Percentiles rank a stretch among this genome's conserved stretches.
These are phyloP conservation scores for Onygenales sp. DNA, from an alignment of 2,329 filamentous ascomycete species.

Conservation along the genomic window DNA sequence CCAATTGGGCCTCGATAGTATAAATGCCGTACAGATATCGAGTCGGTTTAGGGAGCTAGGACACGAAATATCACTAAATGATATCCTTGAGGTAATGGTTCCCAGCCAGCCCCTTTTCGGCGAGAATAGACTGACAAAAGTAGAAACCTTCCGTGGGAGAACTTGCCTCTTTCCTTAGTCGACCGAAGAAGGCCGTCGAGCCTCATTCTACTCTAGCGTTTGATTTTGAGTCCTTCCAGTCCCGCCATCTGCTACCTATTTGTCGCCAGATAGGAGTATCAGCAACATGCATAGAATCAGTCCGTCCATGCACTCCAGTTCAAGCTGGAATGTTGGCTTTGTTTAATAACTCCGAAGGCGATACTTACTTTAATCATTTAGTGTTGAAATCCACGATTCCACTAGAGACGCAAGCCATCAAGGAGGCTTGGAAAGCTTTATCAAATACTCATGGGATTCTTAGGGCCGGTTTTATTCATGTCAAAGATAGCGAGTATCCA, in stretches of 20 bases:
- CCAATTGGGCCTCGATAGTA: slow-evolving; percentile 82
- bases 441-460: slow-evolving; percentile 58
- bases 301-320: slow-evolving; percentile 69
- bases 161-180: slow-evolving; percentile 24
- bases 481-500: slow-evolving; percentile 49
- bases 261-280: slow-evolving; percentile 22
- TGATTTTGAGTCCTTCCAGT: slow-evolving; percentile 45
- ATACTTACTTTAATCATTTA: slow-evolving; percentile 67
- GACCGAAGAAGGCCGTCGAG: slow-evolving; percentile 30
- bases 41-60: slow-evolving; percentile 53
- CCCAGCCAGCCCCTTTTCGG: background rate
- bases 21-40: slow-evolving; percentile 72
- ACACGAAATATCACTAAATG: slow-evolving; percentile 52
- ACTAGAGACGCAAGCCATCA: slow-evolving; percentile 35
- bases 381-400: slow-evolving; percentile 39
- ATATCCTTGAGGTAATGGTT: slow-evolving; percentile 55
- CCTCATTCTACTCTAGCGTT: slow-evolving; percentile 18
- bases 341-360: slow-evolving; percentile 57
- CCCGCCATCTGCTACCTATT: slow-evolving; percentile 27
- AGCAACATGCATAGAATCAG: slow-evolving; percentile 38
- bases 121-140: slow-evolving; percentile 8
- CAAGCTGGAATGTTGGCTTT: slow-evolving; percentile 73
- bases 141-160: slow-evolving; percentile 27
- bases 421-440: slow-evolving; percentile 50
- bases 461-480: slow-evolving; percentile 60